Evolutionary conservation across 2,329 filamentous ascomycete species (phyloP).

Genomic region (Lasiodiplodia theobromae): DNA sequence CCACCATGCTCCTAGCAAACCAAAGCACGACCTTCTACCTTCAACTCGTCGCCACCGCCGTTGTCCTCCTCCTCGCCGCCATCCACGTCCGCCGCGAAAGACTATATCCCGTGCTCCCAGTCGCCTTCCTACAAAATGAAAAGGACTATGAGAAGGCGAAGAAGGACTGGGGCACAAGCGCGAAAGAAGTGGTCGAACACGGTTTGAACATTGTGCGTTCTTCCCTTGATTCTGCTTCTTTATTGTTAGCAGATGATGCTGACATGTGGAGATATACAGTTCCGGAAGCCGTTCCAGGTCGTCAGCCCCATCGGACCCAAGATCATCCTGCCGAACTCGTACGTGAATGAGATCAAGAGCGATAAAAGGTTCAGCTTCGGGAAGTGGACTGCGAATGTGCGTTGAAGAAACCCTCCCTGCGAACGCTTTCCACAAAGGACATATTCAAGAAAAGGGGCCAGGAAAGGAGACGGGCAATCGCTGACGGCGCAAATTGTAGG

Average conservation of each 20-base stretch:
- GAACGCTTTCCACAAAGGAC: not conserved
- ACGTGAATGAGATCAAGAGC: slow-evolving; percentile 3
- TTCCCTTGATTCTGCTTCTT: not conserved
- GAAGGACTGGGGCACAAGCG: not conserved
- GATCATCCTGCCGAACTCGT: slow-evolving; percentile 12
- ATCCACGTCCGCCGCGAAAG: not conserved
- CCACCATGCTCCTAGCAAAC: not conserved
- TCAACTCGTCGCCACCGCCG: not conserved
- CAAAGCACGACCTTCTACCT: not conserved
- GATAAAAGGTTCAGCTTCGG: slow-evolving; percentile 3
- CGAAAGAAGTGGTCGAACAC: not conserved
- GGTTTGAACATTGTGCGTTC: not conserved
- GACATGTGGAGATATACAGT: not conserved
- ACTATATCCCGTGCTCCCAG: not conserved
- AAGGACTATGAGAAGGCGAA: slow-evolving; percentile 1
- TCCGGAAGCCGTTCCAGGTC: slow-evolving; percentile 15
- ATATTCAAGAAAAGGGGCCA: not conserved
- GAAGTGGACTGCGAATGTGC: not conserved
- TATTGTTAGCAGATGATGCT: not conserved
- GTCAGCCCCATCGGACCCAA: not conserved
- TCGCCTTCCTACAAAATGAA: not conserved
- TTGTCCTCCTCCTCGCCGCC: not conserved
- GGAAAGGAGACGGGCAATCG: not conserved
- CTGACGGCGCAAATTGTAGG: not conserved
- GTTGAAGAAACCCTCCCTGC: not conserved